Conservation (phyloP, 83 land plant genomes). For the Diphasiastrum complanatum region DNA sequence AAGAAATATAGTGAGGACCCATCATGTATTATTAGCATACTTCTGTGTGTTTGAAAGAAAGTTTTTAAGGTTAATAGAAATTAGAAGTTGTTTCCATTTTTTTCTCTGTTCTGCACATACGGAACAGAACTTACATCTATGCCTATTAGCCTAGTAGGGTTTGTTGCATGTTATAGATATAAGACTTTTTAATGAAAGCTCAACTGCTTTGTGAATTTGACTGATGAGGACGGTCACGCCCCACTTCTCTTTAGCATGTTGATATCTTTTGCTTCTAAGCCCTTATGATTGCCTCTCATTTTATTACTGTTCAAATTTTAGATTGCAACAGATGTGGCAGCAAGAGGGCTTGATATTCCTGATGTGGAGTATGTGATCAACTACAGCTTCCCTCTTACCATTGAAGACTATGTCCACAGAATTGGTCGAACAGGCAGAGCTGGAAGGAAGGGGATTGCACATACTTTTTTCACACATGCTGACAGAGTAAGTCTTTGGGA, state of each 20-base stretch:
- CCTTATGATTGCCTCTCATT: not conserved
- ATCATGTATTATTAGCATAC: not conserved
- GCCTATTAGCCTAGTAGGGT: too few relatives aligned
- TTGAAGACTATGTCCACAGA: slow-evolving; percentile 96
- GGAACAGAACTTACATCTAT: too few relatives aligned
- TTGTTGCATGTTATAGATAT: too few relatives aligned
- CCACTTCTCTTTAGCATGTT: not conserved
- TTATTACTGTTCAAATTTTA: slow-evolving; percentile 20
- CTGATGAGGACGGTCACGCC: not conserved
- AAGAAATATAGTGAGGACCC: not conserved
- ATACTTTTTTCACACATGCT: slow-evolving; percentile 82
- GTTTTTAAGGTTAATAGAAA: too few relatives aligned
- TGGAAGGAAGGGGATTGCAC: slow-evolving; percentile 93
- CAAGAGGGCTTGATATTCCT: slow-evolving; percentile 95
- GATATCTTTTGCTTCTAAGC: not conserved
- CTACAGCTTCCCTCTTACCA: slow-evolving; percentile 90
- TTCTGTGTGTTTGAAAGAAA: not conserved
- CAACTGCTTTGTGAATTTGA: too few relatives aligned
- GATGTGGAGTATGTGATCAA: slow-evolving; percentile 98
- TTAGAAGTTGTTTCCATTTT: too few relatives aligned
- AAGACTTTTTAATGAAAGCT: too few relatives aligned
- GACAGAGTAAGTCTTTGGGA: slow-evolving; percentile 55
- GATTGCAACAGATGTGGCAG: slow-evolving; percentile 97
- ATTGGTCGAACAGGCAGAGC: slow-evolving; percentile 98
- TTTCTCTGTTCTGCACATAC: too few relatives aligned